These are phyloP conservation scores for Clarkia xantiana DNA, from an alignment of 345 rosid species.

Conservation along the genomic window DNA sequence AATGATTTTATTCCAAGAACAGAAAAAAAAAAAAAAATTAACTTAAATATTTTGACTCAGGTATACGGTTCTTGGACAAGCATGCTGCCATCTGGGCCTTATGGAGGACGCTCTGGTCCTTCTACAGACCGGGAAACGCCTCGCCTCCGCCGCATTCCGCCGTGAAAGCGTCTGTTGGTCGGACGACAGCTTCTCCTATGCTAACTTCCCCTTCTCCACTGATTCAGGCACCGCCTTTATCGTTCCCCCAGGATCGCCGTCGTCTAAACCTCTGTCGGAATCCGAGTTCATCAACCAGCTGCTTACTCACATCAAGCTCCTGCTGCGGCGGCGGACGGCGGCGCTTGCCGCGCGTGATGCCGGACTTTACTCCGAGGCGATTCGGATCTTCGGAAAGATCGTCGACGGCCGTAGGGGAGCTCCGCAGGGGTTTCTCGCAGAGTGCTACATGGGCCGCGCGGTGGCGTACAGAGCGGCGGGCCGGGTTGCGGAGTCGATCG, in stretches of 20 bases:
- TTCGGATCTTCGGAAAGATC: conserved; percentile 84
- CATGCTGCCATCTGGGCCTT: conserved; percentile 78
- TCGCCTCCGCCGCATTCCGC: conserved; percentile 87
- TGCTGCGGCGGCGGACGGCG: conserved; percentile 73
- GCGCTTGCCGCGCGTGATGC: conserved; percentile 86
- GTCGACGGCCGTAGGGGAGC: conserved; percentile 76
- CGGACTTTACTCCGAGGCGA: conserved; percentile 63
- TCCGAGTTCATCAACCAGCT: conserved; percentile 48
- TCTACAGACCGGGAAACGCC: conserved; percentile 85
- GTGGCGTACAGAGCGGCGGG: conserved; percentile 60
- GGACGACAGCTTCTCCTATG: conserved; percentile 69
- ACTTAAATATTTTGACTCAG: conserved; percentile 20
- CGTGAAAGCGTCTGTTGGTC: conserved; percentile 75
- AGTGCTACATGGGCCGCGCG: conserved; percentile 80
- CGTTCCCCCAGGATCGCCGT: conserved; percentile 38
- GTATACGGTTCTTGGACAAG: conserved; percentile 76
- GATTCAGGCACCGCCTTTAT: conserved; percentile 14
- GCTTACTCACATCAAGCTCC: conserved; percentile 67
- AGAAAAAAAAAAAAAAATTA: background rate
- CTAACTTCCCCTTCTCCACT: conserved; percentile 18
- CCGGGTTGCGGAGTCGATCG: conserved; percentile 69
- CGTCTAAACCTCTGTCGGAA: conserved; percentile 25
- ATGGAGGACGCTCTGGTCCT: conserved; percentile 98
- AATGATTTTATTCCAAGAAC: background rate
- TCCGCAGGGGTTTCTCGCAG: conserved; percentile 83